Conservation (phyloP, 108 stramenopile species). For the Halocafeteria seosinensis region DNA sequence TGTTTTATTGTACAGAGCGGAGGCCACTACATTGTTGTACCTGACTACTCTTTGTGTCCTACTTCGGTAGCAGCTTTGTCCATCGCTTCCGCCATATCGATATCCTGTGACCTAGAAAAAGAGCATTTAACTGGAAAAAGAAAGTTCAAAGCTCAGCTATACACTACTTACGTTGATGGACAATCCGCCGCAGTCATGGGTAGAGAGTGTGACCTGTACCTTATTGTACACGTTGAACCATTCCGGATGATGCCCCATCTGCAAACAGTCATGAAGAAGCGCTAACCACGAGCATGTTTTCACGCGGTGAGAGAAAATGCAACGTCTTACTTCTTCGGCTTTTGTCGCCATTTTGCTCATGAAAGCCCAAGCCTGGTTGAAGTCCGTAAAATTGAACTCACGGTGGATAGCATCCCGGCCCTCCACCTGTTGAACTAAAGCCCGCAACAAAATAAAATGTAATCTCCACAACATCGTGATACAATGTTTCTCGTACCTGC, state of each 20-base stretch:
- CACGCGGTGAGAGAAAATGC: neutral
- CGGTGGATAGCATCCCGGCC: conserved; percentile 45
- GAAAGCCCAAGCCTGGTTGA: conserved; percentile 71
- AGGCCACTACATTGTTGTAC: too few relatives aligned
- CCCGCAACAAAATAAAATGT: neutral
- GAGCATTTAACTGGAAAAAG: too few relatives aligned
- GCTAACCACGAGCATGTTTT: neutral
- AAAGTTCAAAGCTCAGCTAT: too few relatives aligned
- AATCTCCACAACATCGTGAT: neutral
- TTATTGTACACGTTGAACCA: conserved; percentile 91
- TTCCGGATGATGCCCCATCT: conserved; percentile 80
- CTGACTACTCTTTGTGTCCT: too few relatives aligned
- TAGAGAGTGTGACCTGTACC: conserved; percentile 63
- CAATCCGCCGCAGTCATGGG: conserved; percentile 3
- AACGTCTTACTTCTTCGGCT: conserved; percentile 60
- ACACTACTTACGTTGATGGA: neutral
- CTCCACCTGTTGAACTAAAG: neutral
- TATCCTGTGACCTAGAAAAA: too few relatives aligned
- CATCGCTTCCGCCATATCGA: too few relatives aligned
- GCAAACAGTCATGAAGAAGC: neutral
- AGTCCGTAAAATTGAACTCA: conserved; percentile 59
- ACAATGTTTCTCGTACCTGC: neutral
- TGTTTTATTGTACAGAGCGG: too few relatives aligned
- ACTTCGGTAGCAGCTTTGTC: too few relatives aligned
- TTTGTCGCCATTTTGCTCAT: conserved; percentile 63